Conservation (phyloP, 768 basidiomycete genomes). For the Cystobasidium onofrii region DNA sequence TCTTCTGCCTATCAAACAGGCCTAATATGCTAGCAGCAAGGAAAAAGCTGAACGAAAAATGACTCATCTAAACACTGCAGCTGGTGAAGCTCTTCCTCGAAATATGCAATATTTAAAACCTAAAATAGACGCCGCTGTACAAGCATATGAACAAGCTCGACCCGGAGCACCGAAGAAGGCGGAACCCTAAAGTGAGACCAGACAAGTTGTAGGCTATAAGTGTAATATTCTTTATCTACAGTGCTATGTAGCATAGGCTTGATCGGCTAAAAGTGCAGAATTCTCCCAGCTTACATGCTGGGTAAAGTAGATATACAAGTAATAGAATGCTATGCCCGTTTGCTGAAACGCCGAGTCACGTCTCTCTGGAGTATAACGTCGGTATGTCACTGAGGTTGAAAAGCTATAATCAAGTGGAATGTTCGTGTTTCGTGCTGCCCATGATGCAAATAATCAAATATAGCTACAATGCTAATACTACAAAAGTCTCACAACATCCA, state of each 20-base stretch:
- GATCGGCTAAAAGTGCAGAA: not conserved
- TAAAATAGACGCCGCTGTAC: constrained; percentile 16
- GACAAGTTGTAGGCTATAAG: not conserved
- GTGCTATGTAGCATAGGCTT: not conserved
- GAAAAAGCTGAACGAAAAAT: not conserved
- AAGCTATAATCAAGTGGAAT: too few species aligned
- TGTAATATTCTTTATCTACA: not conserved
- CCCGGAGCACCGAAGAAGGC: not conserved
- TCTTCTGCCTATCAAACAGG: not conserved
- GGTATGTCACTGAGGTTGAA: too few species aligned
- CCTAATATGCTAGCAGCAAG: not conserved
- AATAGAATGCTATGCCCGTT: too few species aligned
- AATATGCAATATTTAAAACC: constrained; percentile 31
- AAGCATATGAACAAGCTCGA: constrained; percentile 27
- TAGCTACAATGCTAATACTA: too few species aligned
- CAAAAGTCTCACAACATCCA: too few species aligned
- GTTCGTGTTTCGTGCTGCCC: too few species aligned
- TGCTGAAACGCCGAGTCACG: too few species aligned
- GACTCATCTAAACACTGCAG: not conserved
- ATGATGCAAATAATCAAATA: too few species aligned
- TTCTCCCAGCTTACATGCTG: too few species aligned
- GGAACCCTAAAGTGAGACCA: not conserved
- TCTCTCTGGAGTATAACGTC: too few species aligned
- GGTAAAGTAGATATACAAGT: too few species aligned
- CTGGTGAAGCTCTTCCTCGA: constrained; percentile 32